Conservation (phyloP, 495 filamentous ascomycete species). For the Haplographium delicatum region DNA sequence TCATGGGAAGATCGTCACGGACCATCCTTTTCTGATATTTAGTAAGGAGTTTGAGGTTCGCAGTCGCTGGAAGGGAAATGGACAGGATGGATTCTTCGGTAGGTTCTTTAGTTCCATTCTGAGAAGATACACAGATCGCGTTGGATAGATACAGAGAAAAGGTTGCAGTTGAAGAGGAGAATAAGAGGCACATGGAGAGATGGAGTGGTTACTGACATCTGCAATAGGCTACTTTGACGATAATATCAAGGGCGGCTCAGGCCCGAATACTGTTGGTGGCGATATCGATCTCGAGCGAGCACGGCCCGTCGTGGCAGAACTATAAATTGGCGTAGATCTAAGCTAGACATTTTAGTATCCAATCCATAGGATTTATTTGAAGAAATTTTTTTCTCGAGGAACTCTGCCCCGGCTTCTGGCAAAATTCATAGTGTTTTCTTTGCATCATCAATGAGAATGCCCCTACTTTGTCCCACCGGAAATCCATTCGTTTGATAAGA, state of each 20-base stretch:
- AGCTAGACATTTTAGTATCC: too few relatives aligned
- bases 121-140: too few relatives aligned
- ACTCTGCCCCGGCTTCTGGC: too few relatives aligned
- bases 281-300: slow-evolving; percentile 1
- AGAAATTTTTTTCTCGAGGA: too few relatives aligned
- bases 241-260: not conserved
- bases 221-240: slow-evolving; percentile 2
- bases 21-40: slow-evolving; percentile 6
- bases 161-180: not conserved
- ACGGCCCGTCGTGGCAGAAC: not conserved
- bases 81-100: slow-evolving; percentile 1
- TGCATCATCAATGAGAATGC: too few relatives aligned
- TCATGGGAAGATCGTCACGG: slow-evolving; percentile 1
- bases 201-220: not conserved
- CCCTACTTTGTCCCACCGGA: too few relatives aligned
- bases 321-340: too few relatives aligned
- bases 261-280: not conserved
- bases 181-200: not conserved
- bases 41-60: not conserved
- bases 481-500: too few relatives aligned
- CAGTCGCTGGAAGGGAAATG: slow-evolving; percentile 1
- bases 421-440: too few relatives aligned
- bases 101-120: too few relatives aligned
- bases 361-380: too few relatives aligned
- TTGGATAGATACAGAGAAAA: too few relatives aligned